Evolutionary conservation across 768 basidiomycete genomes (phyloP), one percentile per base, ranked within the genome.

Genomic region (Pleurotus ostreatus): DNA sequence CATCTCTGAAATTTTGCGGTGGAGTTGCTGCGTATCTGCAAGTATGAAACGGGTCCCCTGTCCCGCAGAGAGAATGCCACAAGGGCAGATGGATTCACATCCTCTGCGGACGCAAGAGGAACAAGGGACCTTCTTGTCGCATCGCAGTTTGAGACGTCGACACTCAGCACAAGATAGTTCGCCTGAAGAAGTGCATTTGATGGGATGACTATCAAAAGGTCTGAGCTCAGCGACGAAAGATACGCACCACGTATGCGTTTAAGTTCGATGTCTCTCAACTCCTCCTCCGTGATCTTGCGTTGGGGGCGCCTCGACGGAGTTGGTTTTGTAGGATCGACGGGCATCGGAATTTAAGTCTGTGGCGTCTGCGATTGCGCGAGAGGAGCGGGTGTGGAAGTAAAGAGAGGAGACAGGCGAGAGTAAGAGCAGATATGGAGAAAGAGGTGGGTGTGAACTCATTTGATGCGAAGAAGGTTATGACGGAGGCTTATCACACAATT

Each of bases 1-100:
- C 84, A 87, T 86, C 49, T 85, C 79, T 5, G 79, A 68, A 22
- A 87, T 86, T 66, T 86, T 85, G 51, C 74, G 72, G 63, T 88
- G 85, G 11, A 89, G 73, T 45, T 85, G 80, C 43, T 83, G 78
- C 1, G 85, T 86, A 54, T 84, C 84, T 2, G 84, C 84, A 8
- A 87, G 74, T 46, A 86, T 82, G 63, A 84, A 88, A 73, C 79
- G 66, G 22, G 78, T 81, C 7, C 78, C 79, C 60, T 82, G 79
- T 0, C 79, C 80, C 16, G 78, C 78, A 18, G 79, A 78, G 16
- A 81, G 63, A 16, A 76, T 77, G 4, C 80, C 80, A 79, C 78
- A 77, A n/a, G 82, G 82, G 66, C 83, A 86, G 47, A 86, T 86
- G 58, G 80, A 81, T 57, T 83, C 79, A 66, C 84, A 84, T 9